Percentiles rank a stretch among this genome's conserved stretches.
These are phyloP conservation scores for Rhodomyrtus psidioides DNA, from an alignment of 441 rosid species.

Conservation along the genomic window DNA sequence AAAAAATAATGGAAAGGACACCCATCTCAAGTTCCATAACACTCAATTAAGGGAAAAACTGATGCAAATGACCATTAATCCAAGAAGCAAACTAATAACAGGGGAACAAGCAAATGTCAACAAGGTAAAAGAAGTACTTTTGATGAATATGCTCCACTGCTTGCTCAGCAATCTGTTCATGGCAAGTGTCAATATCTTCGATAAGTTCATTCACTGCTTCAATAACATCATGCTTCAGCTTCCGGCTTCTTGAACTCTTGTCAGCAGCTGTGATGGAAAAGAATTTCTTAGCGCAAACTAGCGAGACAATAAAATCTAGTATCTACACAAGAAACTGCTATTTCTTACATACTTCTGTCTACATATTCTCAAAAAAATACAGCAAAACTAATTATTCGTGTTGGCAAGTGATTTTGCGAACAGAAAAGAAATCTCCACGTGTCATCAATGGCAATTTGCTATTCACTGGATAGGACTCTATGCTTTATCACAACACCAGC, in stretches of 20 bases:
- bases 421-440: not conserved
- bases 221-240: conserved; percentile 92
- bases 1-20: not conserved
- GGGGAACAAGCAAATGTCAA: not conserved
- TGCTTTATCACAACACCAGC: not conserved
- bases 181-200: conserved; percentile 78
- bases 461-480: not conserved
- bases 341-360: not conserved
- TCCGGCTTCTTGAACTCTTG: conserved; percentile 75
- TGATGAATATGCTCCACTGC: conserved; percentile 99
- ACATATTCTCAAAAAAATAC: not conserved
- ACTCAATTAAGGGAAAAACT: not conserved
- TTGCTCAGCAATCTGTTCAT: conserved; percentile 96
- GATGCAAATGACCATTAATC: not conserved
- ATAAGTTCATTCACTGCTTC: conserved; percentile 97
- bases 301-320: not conserved
- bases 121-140: conserved; percentile 37
- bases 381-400: not conserved
- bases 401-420: not conserved
- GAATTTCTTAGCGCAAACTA: not conserved
- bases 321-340: not conserved
- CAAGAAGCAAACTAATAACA: not conserved
- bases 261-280: conserved; percentile 68
- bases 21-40: not conserved
- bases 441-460: not conserved